Percentiles rank a stretch among this genome's conserved stretches.
These are phyloP conservation scores for Carallia brachiata DNA, from an alignment of 345 rosid species.

Conservation along the genomic window DNA sequence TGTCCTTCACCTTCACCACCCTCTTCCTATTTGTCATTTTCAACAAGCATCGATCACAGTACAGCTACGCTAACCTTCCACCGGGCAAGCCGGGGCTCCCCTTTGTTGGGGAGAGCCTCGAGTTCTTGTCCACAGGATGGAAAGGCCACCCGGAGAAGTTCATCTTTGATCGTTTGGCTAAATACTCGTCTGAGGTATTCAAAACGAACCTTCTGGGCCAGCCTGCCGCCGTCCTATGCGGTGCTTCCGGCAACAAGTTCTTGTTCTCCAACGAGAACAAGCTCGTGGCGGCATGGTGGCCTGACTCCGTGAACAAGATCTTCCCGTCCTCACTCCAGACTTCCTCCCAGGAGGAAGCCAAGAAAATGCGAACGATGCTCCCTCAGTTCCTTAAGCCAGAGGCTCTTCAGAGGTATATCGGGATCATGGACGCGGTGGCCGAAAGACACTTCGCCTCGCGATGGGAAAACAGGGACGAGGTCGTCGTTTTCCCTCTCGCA, in stretches of 20 bases:
- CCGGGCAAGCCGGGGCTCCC: conserved; percentile 35
- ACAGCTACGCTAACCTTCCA: conserved; percentile 27
- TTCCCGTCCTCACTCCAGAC: conserved; percentile 33
- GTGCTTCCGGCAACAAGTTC: conserved; percentile 33
- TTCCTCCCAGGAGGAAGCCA: conserved; percentile 35
- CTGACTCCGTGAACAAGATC: conserved; percentile 36
- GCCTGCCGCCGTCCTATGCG: conserved; percentile 29
- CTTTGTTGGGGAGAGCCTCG: conserved; percentile 33
- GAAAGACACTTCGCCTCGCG: conserved; percentile 19
- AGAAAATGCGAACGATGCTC: conserved; percentile 31
- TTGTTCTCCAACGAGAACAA: conserved; percentile 42
- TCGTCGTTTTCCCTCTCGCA: conserved; percentile 32
- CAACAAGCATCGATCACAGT: conserved; percentile 32
- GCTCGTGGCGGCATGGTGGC: conserved; percentile 41
- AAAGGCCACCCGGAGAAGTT: conserved; percentile 39
- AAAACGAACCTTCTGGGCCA: conserved; percentile 33
- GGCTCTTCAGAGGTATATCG: conserved; percentile 31
- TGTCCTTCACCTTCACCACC: conserved; percentile 19
- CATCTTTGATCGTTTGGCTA: conserved; percentile 20
- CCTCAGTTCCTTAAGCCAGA: conserved; percentile 39
- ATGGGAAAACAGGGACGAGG: conserved; percentile 32
- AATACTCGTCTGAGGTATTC: conserved; percentile 28
- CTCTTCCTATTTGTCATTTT: conserved; percentile 18
- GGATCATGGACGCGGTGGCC: conserved; percentile 34
- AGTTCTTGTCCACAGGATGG: conserved; percentile 34